Base-by-base conservation (phyloP, 2,329 filamentous ascomycete species). In the Neurospora crassa region DNA sequence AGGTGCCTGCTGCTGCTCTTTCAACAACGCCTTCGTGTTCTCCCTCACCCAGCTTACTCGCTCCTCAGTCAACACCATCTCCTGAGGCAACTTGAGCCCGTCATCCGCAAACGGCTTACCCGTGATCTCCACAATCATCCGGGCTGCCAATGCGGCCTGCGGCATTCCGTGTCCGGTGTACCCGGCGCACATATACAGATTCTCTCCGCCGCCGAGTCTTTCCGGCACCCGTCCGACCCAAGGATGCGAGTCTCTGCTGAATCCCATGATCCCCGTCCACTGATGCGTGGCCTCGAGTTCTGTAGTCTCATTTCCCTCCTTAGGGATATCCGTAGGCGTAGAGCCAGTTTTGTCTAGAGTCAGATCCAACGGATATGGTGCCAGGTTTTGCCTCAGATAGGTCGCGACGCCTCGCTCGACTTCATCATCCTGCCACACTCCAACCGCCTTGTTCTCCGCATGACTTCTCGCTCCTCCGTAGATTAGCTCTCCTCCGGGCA, bases 181-280 rank as follows among this genome's bases (percentile, higher is more conserved):
- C 3, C 89, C 91, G 2, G 85, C 90, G 73, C 85, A 86, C 14
- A 93, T 74, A 82, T 84, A 93, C 70, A 92, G 74, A 0, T 89
- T 89, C 2, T 83, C 78, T 83, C 80, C 82, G n/a, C 85, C 88
- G 5, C 86, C 80, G 34, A 86, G 74, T 6, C 78, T 76, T 43
- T 80, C 80, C 0, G 89, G 89, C n/a, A 94, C 86, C 11, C 81
- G 80, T 0, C 92, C 92, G 2, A 94, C 89, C 89, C 90, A 94
- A 0, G 92, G 91, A 69, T 85, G 79, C 0, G 85, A 82, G 78
- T 94, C 92, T 7, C 88, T 82, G 40, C 87, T 89, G 79, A 89
- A 94, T 0, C 90, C 92, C 92, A 94, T 94, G 75, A 94, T 91
- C 0, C 92, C 92, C 1, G 90, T 92, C 92, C 92, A 95, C 77